Evolutionary conservation across 2,329 filamentous ascomycete species (phyloP), one percentile per base, ranked within the genome.

Genomic region (Alternaria postmessia): DNA sequence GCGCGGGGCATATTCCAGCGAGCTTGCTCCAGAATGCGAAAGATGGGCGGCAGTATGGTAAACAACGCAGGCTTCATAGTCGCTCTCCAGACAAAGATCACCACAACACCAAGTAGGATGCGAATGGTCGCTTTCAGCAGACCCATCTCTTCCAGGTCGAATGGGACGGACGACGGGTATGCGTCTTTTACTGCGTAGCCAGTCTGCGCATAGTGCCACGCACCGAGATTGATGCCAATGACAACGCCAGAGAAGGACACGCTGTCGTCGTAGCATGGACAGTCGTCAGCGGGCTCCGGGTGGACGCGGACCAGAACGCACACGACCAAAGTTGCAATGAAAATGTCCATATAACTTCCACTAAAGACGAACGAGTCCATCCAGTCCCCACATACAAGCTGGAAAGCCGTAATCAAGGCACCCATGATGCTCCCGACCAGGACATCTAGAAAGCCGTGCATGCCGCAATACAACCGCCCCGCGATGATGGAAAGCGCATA

Each of bases 401-500:
- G 86, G 20, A 85, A 71, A 20, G 83, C 77, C 2, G 86, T 86
- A 36, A 91, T 84, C 6, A 86, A 79, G 11, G 89, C 90, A 32
- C 95, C 95, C 57, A 97, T 84, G 14, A 88, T 70, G 55, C 90
- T 92, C 7, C 95, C 95, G 57, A 95, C 79, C 14, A 95, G 80
- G 24, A 98, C 93, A 78, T 99, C 95, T 43, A 95, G 84, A 80
- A 98, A 97, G 11, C 95, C 95, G 80, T 99, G 95, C 95, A 99
- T 99, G 62, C 95, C 95, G 75, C 95, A 99, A 81, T 99, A 98
- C 36, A 99, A 83, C 20, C 95, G 89, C 6, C 95, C 95, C 63
- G 98, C 82, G 41, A 97, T 87, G 73, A 99, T 98, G 26, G 94
- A 97, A 12, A 88, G 81, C 34, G 92, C 92, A 75, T 98, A 99